A percentile compares a stretch with the other conserved stretches of the same genome.
phyloP scores from a whole-genome alignment of 2,329 filamentous ascomycete genomes.

The Venturia effusa region DNA sequence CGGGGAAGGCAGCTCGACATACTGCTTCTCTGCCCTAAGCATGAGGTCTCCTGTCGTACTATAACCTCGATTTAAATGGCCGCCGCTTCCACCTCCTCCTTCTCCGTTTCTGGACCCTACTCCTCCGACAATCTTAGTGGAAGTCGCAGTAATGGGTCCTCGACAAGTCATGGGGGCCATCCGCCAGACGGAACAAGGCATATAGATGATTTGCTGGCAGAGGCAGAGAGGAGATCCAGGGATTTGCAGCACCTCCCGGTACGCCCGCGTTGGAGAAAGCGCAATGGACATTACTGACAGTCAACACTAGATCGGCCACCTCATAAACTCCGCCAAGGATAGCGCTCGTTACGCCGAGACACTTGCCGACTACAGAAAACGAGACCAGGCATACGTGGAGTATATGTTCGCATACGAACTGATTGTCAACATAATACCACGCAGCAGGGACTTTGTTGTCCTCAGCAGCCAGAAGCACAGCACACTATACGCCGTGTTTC shows the following conservation, averaged over 20 bases:
- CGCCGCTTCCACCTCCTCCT: conserved; percentile 5
- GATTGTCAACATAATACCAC: conserved; percentile 62
- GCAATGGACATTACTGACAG: not conserved
- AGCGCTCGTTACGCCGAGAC: conserved; percentile 44
- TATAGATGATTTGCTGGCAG: conserved; percentile 33
- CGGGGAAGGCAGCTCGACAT: not conserved
- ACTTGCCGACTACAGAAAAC: conserved; percentile 50
- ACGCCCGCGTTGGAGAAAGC: not conserved
- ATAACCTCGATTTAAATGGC: conserved; percentile 3
- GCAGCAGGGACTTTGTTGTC: conserved; percentile 62
- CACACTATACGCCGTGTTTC: conserved; percentile 11
- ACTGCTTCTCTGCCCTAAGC: not conserved
- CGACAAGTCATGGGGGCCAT: conserved; percentile 19
- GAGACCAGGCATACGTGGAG: conserved; percentile 69
- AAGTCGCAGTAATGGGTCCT: conserved; percentile 4
- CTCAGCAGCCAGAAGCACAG: conserved; percentile 22
- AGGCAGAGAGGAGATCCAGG: conserved; percentile 20
- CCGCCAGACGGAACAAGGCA: conserved; percentile 19
- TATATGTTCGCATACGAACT: conserved; percentile 77
- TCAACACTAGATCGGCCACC: conserved; percentile 24
- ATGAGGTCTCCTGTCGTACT: not conserved
- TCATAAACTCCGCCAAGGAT: conserved; percentile 30
- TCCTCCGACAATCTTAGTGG: not conserved
- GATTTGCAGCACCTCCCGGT: conserved; percentile 21
- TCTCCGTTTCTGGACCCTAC: not conserved